These are phyloP conservation scores for Aspergillus viridinutans DNA, from an alignment of 2,329 filamentous ascomycete genomes.

Conservation along the genomic window DNA sequence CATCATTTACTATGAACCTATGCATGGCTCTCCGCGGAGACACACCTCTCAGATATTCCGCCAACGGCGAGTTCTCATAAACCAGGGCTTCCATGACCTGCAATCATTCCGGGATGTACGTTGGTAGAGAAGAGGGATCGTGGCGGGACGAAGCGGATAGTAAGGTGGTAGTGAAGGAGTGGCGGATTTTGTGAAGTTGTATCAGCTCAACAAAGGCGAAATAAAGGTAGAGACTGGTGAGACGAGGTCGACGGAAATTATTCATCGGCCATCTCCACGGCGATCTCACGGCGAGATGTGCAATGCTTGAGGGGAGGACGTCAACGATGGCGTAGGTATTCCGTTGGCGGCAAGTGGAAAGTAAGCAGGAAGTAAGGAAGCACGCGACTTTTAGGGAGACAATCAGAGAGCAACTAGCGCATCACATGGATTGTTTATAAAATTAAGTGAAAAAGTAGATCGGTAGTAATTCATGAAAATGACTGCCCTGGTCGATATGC, in stretches of 20 bases:
- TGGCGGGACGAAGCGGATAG: constrained; percentile 9
- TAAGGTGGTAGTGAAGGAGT: not conserved
- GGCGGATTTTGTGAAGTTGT: not conserved
- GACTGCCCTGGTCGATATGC: not conserved
- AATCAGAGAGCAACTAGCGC: not conserved
- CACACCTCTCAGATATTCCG: constrained; percentile 83
- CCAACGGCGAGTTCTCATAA: constrained; percentile 80
- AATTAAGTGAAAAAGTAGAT: not conserved
- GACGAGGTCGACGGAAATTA: not conserved
- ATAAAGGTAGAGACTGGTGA: not conserved
- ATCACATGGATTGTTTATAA: not conserved
- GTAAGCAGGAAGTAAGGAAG: not conserved
- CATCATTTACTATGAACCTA: not conserved
- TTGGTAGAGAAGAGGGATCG: constrained; percentile 1
- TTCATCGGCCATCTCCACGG: constrained; percentile 15
- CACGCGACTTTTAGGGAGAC: not conserved
- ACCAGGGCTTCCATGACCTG: constrained; percentile 77
- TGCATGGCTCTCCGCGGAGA: constrained; percentile 10
- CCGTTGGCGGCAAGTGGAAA: not conserved
- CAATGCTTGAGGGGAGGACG: not conserved
- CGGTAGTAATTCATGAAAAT: not conserved
- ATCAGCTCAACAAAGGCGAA: not conserved
- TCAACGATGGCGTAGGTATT: not conserved
- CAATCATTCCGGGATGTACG: constrained; percentile 27
- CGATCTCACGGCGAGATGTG: constrained; percentile 3